Evolutionary conservation across 2,329 filamentous ascomycete species (phyloP), one percentile per base, ranked within the genome.

Genomic region (Fusarium lyarnte): DNA sequence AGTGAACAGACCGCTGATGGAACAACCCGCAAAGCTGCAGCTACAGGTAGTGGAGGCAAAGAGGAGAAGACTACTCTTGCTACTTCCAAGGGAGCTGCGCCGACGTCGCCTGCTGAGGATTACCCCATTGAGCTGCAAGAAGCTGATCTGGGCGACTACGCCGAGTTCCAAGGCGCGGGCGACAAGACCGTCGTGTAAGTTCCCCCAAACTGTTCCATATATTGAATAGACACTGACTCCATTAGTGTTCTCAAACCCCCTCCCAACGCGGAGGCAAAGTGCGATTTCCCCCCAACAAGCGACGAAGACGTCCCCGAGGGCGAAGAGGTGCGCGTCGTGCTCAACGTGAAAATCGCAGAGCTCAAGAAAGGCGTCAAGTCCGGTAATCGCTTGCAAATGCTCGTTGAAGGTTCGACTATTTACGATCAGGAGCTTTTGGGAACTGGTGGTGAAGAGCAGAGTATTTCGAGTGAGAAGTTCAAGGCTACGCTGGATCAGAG

Each of bases 401-500:
- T 66, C 7, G 14, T 66, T 4, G 63, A 49, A 3, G 63, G 53
- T 6, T 58, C 39, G 7, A 42, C 41, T 2, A 43, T 66, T 5
- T 66, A 66, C 21, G 49, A 66, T 6, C 43, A 66, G 1, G 63
- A 66, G 31, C 60, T 66, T 23, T 7, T 66, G 12, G 39, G 35
- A 0, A 65, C 49, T 9, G 49, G 63, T 11, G 49, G 21, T 19
- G 35, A 25, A n/a, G 35, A n/a, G 6, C 41, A 66, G 42, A 35
- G 21, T 21, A 47, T 66, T 9, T 33, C 46, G 33, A 66, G 63
- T 27, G 60, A 66, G 2, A 36, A 52, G 12, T 66, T 66, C 13
- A 46, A 42, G 36, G 53, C 61, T 14, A 27, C 36, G n/a, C 27
- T 65, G 29, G 53, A 66, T 19, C 63, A 66, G n/a, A 66, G 65